phyloP scores from a whole-genome alignment of 176 grass and related monocot species.

The Triticum turgidum region DNA sequence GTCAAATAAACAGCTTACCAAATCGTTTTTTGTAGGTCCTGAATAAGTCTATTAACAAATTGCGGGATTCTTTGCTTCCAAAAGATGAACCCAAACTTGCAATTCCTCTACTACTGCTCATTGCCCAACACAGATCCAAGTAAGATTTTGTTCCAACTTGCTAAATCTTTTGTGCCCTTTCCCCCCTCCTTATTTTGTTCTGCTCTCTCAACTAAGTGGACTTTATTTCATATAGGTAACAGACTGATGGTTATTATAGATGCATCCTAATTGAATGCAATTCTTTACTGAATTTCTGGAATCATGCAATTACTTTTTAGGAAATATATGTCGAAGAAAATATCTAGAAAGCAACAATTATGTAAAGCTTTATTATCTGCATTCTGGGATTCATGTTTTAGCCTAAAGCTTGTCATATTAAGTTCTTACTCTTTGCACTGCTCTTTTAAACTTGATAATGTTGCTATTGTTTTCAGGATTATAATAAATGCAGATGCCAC shows the following conservation, averaged over 20 bases:
- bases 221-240: neutral
- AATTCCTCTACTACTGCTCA: conserved; percentile 89
- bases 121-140: conserved; percentile 94
- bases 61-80: conserved; percentile 80
- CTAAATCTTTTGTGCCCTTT: neutral
- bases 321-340: neutral
- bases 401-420: conserved; percentile 19
- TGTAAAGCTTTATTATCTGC: neutral
- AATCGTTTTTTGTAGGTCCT: conserved; percentile 58
- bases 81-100: conserved; percentile 96
- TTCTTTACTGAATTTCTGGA: neutral
- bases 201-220: neutral
- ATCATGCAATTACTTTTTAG: neutral
- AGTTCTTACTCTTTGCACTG: conserved; percentile 21
- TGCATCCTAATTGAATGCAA: neutral
- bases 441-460: conserved; percentile 23
- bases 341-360: neutral
- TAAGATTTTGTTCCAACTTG: conserved; percentile 41
- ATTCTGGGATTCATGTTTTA: neutral
- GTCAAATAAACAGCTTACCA: neutral
- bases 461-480: conserved; percentile 60
- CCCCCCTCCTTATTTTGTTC: neutral
- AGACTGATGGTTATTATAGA: neutral
- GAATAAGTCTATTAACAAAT: conserved; percentile 89
- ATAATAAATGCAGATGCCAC: conserved; percentile 89